A percentile compares a stretch with the other conserved stretches of the same genome.
Evolutionary conservation across 2,329 filamentous ascomycete genomes (phyloP).

Genomic region (Sporothrix globosa): DNA sequence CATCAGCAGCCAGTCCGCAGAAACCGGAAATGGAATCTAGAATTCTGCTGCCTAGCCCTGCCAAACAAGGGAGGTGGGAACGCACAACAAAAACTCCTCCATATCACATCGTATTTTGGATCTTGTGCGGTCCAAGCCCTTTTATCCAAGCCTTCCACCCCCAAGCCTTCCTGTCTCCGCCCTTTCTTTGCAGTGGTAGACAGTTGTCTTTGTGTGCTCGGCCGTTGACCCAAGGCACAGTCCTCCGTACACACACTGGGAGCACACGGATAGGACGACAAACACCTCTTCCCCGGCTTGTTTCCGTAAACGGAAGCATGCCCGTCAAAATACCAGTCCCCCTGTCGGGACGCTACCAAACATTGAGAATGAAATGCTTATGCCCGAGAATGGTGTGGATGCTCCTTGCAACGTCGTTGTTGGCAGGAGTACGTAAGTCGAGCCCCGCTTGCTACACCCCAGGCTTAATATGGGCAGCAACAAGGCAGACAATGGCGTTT

Average conservation of each 20-base stretch:
- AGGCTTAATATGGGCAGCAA: conserved; percentile 14
- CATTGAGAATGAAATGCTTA: conserved; percentile 10
- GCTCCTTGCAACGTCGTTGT: neutral
- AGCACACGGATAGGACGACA: neutral
- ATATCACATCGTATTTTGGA: conserved; percentile 4
- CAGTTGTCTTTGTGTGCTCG: neutral
- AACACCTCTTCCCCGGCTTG: conserved; percentile 7
- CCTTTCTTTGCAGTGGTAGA: neutral
- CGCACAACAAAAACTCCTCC: neutral
- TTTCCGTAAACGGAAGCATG: conserved; percentile 16
- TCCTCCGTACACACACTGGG: neutral
- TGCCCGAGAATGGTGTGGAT: conserved; percentile 7
- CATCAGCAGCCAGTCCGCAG: neutral
- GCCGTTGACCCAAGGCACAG: neutral
- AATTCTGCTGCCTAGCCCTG: conserved; percentile 25
- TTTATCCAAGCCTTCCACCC: neutral
- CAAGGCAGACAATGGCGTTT: conserved; percentile 11
- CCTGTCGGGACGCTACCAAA: conserved; percentile 1
- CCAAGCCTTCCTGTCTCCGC: neutral
- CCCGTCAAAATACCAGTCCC: neutral
- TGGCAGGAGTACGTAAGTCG: conserved; percentile 3
- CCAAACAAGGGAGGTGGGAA: neutral
- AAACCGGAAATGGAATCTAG: neutral
- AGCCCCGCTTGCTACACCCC: neutral
- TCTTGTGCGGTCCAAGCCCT: conserved; percentile 5